phyloP scores from a whole-genome alignment of 2,329 filamentous ascomycete genomes.

The Aureobasidium uvarum region DNA sequence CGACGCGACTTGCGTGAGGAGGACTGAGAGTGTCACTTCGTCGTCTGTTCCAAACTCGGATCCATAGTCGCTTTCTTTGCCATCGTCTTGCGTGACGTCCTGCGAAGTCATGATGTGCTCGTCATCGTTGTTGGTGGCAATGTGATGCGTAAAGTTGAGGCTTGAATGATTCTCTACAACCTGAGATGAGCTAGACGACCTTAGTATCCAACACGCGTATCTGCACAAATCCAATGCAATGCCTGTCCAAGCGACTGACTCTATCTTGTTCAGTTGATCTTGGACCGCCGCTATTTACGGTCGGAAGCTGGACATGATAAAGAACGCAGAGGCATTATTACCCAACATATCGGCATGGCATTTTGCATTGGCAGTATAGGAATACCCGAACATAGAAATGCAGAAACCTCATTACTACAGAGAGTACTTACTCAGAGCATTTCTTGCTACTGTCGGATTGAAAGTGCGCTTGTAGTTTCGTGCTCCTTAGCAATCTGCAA shows the following conservation, averaged over 20 bases:
- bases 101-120: constrained; percentile 18
- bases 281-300: neutral
- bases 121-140: constrained; percentile 24
- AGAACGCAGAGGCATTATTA: neutral
- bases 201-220: too few species aligned
- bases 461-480: neutral
- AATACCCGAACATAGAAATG: neutral
- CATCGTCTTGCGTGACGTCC: constrained; percentile 4
- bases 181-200: neutral
- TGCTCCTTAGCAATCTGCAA: neutral
- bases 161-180: too few species aligned
- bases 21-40: constrained; percentile 52
- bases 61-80: constrained; percentile 58
- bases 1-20: constrained; percentile 50
- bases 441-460: neutral
- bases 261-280: neutral
- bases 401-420: neutral
- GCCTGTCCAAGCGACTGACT: neutral
- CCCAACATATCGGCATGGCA: neutral
- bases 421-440: neutral
- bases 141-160: neutral
- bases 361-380: neutral
- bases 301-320: neutral
- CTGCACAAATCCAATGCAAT: neutral
- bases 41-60: constrained; percentile 61